phyloP scores from a whole-genome alignment of 1,284 basidiomycete species.

The Cutaneotrichosporon mucoides region DNA sequence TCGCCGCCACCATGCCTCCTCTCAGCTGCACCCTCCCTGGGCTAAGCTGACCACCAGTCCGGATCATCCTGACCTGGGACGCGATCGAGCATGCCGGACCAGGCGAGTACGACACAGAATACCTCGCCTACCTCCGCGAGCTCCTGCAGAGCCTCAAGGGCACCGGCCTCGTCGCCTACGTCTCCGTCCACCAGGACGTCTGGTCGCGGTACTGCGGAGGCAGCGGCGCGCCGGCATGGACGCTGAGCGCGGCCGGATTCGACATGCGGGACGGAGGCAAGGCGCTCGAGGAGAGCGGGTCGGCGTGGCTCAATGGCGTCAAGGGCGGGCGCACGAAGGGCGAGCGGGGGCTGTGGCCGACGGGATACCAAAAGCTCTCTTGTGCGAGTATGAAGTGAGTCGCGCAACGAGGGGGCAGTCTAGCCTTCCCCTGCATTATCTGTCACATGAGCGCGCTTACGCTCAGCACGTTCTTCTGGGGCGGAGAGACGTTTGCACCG shows the following conservation, averaged over 20 bases:
- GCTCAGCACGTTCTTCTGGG: constrained; percentile 75
- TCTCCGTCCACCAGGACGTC: constrained; percentile 84
- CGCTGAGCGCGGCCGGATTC: constrained; percentile 72
- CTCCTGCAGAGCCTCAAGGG: constrained; percentile 72
- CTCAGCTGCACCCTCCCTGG: too few relatives aligned
- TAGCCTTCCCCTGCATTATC: not conserved
- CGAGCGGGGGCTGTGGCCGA: constrained; percentile 81
- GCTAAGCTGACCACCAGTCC: constrained; percentile 54
- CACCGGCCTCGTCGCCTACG: constrained; percentile 76
- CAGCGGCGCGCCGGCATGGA: constrained; percentile 90
- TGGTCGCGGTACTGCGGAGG: constrained; percentile 95
- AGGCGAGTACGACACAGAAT: constrained; percentile 79
- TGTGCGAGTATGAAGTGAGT: constrained; percentile 81
- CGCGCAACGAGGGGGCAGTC: too few relatives aligned
- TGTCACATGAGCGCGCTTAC: not conserved
- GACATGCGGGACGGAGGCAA: constrained; percentile 56
- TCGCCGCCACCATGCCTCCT: too few relatives aligned
- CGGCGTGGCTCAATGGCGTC: constrained; percentile 77
- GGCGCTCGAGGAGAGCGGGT: constrained; percentile 69
- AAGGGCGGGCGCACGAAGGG: constrained; percentile 50
- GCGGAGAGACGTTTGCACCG: constrained; percentile 76
- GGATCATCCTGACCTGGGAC: constrained; percentile 94
- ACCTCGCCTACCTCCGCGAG: constrained; percentile 71
- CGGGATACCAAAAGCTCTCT: constrained; percentile 76
- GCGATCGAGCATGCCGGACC: constrained; percentile 86